Base-by-base conservation (phyloP, 2,329 filamentous ascomycete genomes). In the Didymella exigua region DNA sequence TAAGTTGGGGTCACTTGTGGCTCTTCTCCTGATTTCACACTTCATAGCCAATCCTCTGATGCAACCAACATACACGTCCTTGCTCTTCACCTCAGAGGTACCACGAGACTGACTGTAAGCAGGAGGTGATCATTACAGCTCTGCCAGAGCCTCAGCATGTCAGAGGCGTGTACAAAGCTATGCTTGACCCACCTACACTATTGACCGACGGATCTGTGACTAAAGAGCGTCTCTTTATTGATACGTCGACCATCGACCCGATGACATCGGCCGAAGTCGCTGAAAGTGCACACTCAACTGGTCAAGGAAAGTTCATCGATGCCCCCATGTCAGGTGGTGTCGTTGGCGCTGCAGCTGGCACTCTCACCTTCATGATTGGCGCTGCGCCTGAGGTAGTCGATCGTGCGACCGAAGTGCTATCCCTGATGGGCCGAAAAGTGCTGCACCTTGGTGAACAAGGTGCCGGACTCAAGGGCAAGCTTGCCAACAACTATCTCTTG, bases 301-400 rank as follows among this genome's bases (percentile, higher is more conserved):
- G 84, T 1, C 84, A 89, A 70, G 90, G 90, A 48, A 83, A 82
- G 47, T 97, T 98, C 70, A 87, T 97, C 54, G 95, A 99, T 72
- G 93, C 95, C 3, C 95, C 95, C 38, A 96, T 99, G 89, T 98
- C 93, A 0, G 95, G 95, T 42, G 95, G 95, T 45, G 93, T 97
- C 0, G 91, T 98, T 5, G 95, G 93, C 37, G 95, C 95, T 10
- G 82, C 86, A 5, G 91, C 91, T 11, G 95, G 89, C 29, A 93
- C 91, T 0, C 80, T 99, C 54, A 96, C 93, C 0, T 99, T 99
- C 75, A 98, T 99, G 95, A 86, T 98, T 51, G 95, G 95, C 37
- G 84, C 88, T 6, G 81, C 86, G 0, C 71, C 79, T 1, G 78
- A 82, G 4, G 74, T 90, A 0, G 80, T 95, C 1, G 77, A 86